Evolutionary conservation across 768 basidiomycete genomes (phyloP), one percentile per base, ranked within the genome.

Genomic region (Cystobasidium ongulense): DNA sequence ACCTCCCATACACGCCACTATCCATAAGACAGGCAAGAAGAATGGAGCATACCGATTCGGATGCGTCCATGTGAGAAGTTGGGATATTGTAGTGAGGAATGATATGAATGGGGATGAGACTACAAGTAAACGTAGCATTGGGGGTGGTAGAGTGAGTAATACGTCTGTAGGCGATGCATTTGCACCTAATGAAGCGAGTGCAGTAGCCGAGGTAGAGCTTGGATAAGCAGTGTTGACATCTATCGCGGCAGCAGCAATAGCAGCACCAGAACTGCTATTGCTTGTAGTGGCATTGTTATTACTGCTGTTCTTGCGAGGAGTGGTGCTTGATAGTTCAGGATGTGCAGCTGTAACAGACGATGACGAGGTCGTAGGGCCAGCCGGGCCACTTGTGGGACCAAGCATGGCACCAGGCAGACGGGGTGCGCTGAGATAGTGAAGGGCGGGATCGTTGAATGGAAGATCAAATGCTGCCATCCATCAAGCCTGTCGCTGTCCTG

Each of bases 31-130:
- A 23, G 80, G 75, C 31, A 80, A 54, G n/a, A 78, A 74, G 38
- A 77, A 75, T 3, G 76, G 76, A n/a, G 52, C 74, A 31, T 63
- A 79, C 52, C 74, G 71, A 62, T 66, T 74, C 1, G 68, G 46
- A 62, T 78, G 70, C 18, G 75, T 71, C 80, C 80, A 80, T n/a
- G 77, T 79, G 13, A 80, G 29, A 27, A 80, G 76, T 57, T 78
- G 77, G 13, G 67, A 46, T 13, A 70, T 36, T 18, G 66, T 73
- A 0, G 77, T 70, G 21, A 39, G 50, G 39, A 41, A 35, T 0
- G 63, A 64, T 15, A 80, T 68, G 67, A 77, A 63, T 15, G 80
- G 80, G 0, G 76, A 75, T n/a, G 73, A 41, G 29, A 78, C 76
- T 52, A 77, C 75, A 43, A 80, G 75, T 18, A 80, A 76, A 31